Conservation (phyloP, 176 grass and related monocot genomes). For the Poa annua region DNA sequence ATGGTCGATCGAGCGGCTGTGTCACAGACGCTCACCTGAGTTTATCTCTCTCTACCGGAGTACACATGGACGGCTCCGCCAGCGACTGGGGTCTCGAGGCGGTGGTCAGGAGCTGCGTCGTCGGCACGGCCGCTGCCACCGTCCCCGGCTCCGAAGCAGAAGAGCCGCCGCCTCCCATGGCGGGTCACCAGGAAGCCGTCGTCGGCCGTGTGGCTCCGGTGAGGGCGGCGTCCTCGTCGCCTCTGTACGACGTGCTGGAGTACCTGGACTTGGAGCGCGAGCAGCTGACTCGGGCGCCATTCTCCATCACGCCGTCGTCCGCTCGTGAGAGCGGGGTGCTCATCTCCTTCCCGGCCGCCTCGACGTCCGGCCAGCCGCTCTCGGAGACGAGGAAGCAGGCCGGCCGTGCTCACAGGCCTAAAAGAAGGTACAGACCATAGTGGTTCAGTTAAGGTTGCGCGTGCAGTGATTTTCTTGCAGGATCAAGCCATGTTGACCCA, state of each 20-base stretch:
- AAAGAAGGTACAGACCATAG: slow-evolving; percentile 36
- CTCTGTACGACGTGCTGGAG: slow-evolving; percentile 26
- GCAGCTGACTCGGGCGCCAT: neutral
- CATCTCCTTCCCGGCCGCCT: slow-evolving; percentile 43
- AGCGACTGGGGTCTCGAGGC: slow-evolving; percentile 85
- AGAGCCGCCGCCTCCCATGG: neutral
- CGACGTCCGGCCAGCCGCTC: slow-evolving; percentile 25
- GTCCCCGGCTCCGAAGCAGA: neutral
- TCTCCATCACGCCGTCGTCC: slow-evolving; percentile 36
- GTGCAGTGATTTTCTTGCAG: no score
- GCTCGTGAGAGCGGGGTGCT: neutral
- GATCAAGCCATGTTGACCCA: no score
- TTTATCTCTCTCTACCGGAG: no score
- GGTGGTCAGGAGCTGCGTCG: slow-evolving; percentile 70
- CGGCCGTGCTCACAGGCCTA: slow-evolving; percentile 33
- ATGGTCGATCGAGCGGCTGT: no score
- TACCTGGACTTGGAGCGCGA: slow-evolving; percentile 46
- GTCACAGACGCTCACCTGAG: neutral
- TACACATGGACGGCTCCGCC: slow-evolving; percentile 40
- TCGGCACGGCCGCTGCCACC: slow-evolving; percentile 6
- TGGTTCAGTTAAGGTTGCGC: no score
- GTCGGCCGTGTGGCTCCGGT: neutral
- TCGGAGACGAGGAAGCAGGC: slow-evolving; percentile 12
- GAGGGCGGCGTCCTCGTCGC: neutral
- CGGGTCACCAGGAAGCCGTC: neutral